These are phyloP conservation scores for Neoarthrinium moseri DNA, from an alignment of 2,329 filamentous ascomycete genomes.

Conservation along the genomic window DNA sequence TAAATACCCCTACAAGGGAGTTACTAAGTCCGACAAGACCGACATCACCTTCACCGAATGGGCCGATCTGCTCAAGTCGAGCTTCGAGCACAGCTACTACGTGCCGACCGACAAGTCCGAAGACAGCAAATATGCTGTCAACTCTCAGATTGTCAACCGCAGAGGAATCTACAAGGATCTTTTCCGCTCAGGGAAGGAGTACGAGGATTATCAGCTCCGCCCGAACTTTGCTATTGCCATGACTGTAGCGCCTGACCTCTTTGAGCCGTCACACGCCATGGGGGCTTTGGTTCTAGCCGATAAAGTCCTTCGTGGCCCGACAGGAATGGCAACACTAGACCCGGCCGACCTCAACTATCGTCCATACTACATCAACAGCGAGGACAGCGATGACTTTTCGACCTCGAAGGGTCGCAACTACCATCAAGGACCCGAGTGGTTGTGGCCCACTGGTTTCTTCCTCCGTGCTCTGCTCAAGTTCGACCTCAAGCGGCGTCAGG, in stretches of 20 bases:
- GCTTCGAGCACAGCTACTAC: slow-evolving; percentile 92
- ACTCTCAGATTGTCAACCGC: slow-evolving; percentile 77
- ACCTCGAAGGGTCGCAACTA: slow-evolving; percentile 96
- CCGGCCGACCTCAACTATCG: slow-evolving; percentile 90
- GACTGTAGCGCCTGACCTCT: slow-evolving; percentile 87
- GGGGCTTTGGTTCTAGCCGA: slow-evolving; percentile 79
- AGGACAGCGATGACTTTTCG: slow-evolving; percentile 87
- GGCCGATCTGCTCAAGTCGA: slow-evolving; percentile 76
- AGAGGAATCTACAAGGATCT: slow-evolving; percentile 98
- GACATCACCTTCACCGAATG: slow-evolving; percentile 72
- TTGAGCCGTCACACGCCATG: slow-evolving; percentile 75
- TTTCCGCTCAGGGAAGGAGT: slow-evolving; percentile 90
- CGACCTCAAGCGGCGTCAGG: slow-evolving; percentile 69
- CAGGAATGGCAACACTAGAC: slow-evolving; percentile 94
- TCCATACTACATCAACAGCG: slow-evolving; percentile 91
- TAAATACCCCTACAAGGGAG: slow-evolving; percentile 70
- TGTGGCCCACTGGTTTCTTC: slow-evolving; percentile 97
- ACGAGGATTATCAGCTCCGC: slow-evolving; percentile 95
- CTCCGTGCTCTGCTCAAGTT: slow-evolving; percentile 88
- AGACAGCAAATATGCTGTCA: slow-evolving; percentile 77
- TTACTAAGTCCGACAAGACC: slow-evolving; percentile 61
- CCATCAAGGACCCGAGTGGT: slow-evolving; percentile 96
- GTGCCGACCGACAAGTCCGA: slow-evolving; percentile 69
- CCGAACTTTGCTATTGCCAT: slow-evolving; percentile 95
- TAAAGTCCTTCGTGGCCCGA: slow-evolving; percentile 75